Conservation (phyloP, 768 basidiomycete species). For the Hygrophorus russula region DNA sequence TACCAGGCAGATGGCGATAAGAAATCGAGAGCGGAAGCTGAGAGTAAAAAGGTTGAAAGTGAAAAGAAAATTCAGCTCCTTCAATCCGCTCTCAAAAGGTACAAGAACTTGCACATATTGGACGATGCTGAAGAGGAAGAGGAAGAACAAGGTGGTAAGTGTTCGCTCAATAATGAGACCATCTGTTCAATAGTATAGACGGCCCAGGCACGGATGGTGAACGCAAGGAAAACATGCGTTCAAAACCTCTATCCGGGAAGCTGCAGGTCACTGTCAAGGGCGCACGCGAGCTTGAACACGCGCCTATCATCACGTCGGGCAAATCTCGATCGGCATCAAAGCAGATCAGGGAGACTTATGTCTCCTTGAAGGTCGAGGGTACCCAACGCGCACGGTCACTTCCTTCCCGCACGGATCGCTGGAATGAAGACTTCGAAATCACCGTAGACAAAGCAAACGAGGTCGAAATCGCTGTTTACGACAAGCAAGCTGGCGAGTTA, state of each 20-base stretch:
- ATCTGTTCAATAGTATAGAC: constrained; percentile 13
- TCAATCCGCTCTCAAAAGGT: constrained; percentile 84
- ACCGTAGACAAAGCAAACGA: constrained; percentile 97
- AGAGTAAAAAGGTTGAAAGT: constrained; percentile 88
- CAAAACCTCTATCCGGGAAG: constrained; percentile 91
- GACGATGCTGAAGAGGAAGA: constrained; percentile 87
- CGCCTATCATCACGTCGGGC: constrained; percentile 50
- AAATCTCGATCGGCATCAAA: constrained; percentile 72
- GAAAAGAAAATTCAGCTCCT: constrained; percentile 94
- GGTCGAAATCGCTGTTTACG: constrained; percentile 92
- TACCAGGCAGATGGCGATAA: constrained; percentile 97
- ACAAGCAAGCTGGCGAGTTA: constrained; percentile 74
- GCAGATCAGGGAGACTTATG: constrained; percentile 71
- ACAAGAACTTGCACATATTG: constrained; percentile 91
- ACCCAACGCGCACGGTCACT: constrained; percentile 88
- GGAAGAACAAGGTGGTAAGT: constrained; percentile 41
- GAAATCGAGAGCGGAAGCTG: constrained; percentile 86
- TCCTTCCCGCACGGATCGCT: constrained; percentile 87
- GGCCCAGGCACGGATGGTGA: constrained; percentile 64
- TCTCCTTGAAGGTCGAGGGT: constrained; percentile 94
- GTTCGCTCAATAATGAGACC: constrained; percentile 6
- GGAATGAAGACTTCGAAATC: constrained; percentile 98
- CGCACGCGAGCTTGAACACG: constrained; percentile 92
- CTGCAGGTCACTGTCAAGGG: constrained; percentile 80
- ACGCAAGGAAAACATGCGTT: constrained; percentile 83